phyloP scores from a whole-genome alignment of 129 eudicot species.

The Chrysanthemum lavandulifolium region DNA sequence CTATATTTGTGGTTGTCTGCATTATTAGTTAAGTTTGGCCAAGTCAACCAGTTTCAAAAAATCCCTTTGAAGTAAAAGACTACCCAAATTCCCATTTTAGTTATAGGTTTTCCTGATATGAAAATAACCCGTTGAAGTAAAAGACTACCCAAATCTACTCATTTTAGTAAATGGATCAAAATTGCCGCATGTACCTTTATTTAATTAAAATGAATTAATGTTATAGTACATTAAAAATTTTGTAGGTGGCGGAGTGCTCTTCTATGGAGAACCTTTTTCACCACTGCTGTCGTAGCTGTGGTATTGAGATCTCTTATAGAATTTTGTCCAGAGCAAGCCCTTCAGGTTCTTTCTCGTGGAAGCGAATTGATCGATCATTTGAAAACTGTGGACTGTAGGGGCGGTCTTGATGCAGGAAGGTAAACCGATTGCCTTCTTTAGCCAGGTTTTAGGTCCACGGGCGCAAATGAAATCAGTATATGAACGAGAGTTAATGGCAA shows the following conservation, averaged over 20 bases:
- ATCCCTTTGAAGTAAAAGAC: no score
- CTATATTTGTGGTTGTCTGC: neutral
- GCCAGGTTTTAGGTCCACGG: no score
- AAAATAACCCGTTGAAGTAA: neutral
- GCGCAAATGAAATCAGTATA: no score
- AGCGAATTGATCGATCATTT: no score
- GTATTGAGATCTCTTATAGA: conserved; percentile 74
- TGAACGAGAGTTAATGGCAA: no score
- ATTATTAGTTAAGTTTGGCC: neutral
- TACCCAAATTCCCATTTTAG: neutral
- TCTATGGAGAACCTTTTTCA: conserved; percentile 98
- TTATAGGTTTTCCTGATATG: no score
- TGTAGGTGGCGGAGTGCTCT: conserved; percentile 99
- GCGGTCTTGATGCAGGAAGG: no score
- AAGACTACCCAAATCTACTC: neutral
- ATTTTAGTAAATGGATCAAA: neutral
- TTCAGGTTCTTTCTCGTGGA: no score
- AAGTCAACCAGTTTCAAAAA: neutral
- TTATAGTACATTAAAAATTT: conserved; percentile 6
- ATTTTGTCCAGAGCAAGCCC: no score
- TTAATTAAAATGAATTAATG: neutral
- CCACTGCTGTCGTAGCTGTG: conserved; percentile 92
- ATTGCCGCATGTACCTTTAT: neutral
- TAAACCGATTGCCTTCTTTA: no score
- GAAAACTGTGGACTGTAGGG: no score